Conservation (phyloP, 345 rosid genomes). For the Linum lewisii region DNA sequence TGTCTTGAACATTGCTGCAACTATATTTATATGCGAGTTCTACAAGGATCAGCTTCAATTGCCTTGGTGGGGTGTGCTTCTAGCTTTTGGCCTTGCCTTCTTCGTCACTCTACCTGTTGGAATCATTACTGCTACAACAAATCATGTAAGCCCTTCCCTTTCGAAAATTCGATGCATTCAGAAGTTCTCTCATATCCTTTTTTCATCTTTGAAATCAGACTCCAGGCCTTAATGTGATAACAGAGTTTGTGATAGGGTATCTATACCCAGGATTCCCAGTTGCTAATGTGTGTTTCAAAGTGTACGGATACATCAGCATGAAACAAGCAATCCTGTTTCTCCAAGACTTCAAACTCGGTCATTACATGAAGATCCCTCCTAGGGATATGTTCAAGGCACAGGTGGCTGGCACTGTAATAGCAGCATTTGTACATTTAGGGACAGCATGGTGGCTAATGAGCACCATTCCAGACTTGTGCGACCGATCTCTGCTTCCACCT, state of each 20-base stretch:
- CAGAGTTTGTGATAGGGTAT: conserved; percentile 91
- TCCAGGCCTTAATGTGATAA: conserved; percentile 84
- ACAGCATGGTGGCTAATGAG: conserved; percentile 99
- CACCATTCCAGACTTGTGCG: conserved; percentile 70
- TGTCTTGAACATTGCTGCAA: conserved; percentile 43
- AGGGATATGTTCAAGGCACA: conserved; percentile 98
- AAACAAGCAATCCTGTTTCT: conserved; percentile 75
- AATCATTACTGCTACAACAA: conserved; percentile 89
- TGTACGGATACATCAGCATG: conserved; percentile 96
- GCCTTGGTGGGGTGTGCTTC: conserved; percentile 98
- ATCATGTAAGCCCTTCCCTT: conserved; percentile 4
- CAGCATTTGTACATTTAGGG: conserved; percentile 13
- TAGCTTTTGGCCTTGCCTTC: conserved; percentile 78
- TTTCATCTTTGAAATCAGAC: conserved; percentile 27
- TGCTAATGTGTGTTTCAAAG: conserved; percentile 96
- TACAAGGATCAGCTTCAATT: conserved; percentile 80
- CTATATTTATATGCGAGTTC: conserved; percentile 75
- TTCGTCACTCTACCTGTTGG: conserved; percentile 88
- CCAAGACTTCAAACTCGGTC: conserved; percentile 97
- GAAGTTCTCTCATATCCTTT: background rate
- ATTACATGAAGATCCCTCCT: conserved; percentile 97
- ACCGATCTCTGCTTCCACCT: conserved; percentile 50
- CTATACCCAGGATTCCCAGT: conserved; percentile 94
- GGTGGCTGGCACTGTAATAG: conserved; percentile 28
- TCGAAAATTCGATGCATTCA: too few species aligned